These are phyloP conservation scores for Mediolabrus comicus DNA, from an alignment of 108 stramenopile species.

Conservation along the genomic window DNA sequence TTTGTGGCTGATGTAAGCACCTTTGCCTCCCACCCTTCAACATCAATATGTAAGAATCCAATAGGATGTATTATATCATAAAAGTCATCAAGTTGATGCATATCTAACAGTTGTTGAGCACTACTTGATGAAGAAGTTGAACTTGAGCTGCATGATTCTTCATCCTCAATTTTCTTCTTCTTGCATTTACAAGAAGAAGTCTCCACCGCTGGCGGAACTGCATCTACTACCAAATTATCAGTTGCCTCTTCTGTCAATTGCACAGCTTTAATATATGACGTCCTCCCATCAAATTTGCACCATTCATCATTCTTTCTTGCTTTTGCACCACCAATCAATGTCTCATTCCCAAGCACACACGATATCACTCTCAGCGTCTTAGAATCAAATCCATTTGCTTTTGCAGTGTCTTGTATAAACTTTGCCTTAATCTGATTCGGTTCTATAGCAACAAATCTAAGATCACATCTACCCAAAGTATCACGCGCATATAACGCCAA, in stretches of 20 bases:
- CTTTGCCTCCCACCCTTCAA: conserved; percentile 42
- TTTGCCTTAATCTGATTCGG: too few relatives aligned
- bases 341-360: conserved; percentile 37
- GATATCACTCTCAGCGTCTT: conserved; percentile 17
- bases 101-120: not conserved
- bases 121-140: conserved; percentile 1
- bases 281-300: conserved; percentile 36
- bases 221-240: not conserved
- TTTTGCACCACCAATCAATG: conserved; percentile 5
- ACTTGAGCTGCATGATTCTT: not conserved
- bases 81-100: conserved; percentile 31
- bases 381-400: conserved; percentile 22
- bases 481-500: too few relatives aligned
- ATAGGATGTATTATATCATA: conserved; percentile 27
- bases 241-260: too few relatives aligned
- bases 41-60: conserved; percentile 39
- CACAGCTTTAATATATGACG: conserved; percentile 19
- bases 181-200: too few relatives aligned
- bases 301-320: conserved; percentile 3
- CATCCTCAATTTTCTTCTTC: conserved; percentile 5
- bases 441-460: too few relatives aligned
- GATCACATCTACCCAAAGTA: too few relatives aligned
- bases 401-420: conserved; percentile 24
- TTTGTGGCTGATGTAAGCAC: conserved; percentile 24
- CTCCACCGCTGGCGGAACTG: not conserved